Evolutionary conservation across 2,329 filamentous ascomycete genomes (phyloP).

Genomic region (Neonectria neomacrospora): DNA sequence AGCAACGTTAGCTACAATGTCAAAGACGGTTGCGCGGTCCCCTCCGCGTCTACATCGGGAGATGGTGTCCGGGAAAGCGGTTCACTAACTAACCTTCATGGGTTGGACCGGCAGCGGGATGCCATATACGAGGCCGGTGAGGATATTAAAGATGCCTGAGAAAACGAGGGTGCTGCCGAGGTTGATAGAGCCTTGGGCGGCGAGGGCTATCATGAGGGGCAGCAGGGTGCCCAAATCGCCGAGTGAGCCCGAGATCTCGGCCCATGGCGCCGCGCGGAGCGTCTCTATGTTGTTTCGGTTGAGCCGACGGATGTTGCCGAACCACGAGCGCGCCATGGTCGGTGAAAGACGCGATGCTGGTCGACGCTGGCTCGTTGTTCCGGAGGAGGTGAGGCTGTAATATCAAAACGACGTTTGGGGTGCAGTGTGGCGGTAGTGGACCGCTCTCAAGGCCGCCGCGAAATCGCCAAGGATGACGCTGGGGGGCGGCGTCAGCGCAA

Average conservation of each 20-base stretch:
- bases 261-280: conserved; percentile 58
- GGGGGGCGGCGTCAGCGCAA: not conserved
- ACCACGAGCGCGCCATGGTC: conserved; percentile 43
- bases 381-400: not conserved
- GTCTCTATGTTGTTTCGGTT: conserved; percentile 62
- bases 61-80: not conserved
- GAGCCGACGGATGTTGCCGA: conserved; percentile 45
- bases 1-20: conserved; percentile 2
- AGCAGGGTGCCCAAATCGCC: conserved; percentile 92
- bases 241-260: conserved; percentile 87
- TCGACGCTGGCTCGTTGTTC: not conserved
- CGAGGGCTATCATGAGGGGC: conserved; percentile 88
- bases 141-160: conserved; percentile 86
- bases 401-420: not conserved
- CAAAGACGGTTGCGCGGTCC: not conserved
- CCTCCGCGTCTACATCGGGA: not conserved
- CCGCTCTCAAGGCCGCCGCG: not conserved
- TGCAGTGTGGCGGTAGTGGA: not conserved
- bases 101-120: conserved; percentile 93
- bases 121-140: conserved; percentile 85
- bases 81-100: conserved; percentile 65
- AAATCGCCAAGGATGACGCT: not conserved
- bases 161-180: conserved; percentile 88
- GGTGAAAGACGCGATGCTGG: not conserved
- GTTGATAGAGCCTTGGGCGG: conserved; percentile 80